Conservation (phyloP, 75 land plant genomes). For the Sequoiadendron giganteum region DNA sequence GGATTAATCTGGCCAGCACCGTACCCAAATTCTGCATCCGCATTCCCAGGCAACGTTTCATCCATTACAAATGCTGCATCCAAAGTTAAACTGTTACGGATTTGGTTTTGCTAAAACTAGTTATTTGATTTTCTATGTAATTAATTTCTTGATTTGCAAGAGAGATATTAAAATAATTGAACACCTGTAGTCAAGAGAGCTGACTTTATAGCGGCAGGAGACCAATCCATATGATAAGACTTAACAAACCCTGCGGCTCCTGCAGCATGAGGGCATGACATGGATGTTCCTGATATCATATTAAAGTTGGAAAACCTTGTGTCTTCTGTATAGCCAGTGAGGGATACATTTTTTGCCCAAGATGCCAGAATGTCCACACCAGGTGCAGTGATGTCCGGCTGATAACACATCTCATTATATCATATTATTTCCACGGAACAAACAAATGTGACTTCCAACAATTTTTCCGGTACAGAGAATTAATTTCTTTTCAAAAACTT, state of each 20-base stretch:
- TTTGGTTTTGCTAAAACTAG: too few relatives aligned
- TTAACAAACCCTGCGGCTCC: slow-evolving; percentile 45
- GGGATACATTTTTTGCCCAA: slow-evolving; percentile 19
- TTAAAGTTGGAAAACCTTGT: slow-evolving; percentile 19
- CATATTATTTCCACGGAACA: background rate
- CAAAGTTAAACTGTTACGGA: too few relatives aligned
- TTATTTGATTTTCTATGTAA: background rate
- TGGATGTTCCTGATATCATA: slow-evolving; percentile 54
- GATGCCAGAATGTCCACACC: slow-evolving; percentile 53
- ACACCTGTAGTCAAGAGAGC: slow-evolving; percentile 52
- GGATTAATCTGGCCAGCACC: slow-evolving; percentile 17
- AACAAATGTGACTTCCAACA: background rate
- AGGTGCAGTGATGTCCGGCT: slow-evolving; percentile 72
- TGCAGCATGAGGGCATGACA: slow-evolving; percentile 51
- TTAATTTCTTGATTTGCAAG: background rate
- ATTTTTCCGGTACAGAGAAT: background rate
- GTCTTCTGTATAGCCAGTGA: slow-evolving; percentile 11
- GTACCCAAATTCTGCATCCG: background rate
- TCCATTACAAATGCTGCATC: background rate
- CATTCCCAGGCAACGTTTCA: background rate
- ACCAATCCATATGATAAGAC: slow-evolving; percentile 38
- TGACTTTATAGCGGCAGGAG: slow-evolving; percentile 42
- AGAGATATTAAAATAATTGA: too few relatives aligned
- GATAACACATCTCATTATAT: background rate
- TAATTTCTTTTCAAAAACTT: background rate